Conservation (phyloP, 306 rosid genomes). For the Pterocarpus santalinus region DNA sequence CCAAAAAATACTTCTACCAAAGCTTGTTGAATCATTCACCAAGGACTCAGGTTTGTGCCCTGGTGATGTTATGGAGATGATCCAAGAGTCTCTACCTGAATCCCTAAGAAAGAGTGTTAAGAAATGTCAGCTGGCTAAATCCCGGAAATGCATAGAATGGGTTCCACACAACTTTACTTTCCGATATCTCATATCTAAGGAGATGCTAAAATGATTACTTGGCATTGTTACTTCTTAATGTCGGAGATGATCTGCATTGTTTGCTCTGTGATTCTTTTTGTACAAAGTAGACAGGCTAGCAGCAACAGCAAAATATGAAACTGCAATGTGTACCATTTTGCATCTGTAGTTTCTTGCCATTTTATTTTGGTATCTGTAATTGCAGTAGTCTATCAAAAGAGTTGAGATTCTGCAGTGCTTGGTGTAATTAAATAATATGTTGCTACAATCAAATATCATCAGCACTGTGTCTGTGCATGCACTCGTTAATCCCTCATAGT, state of each 20-base stretch:
- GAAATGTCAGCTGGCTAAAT: conserved; percentile 62
- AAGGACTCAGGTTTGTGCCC: conserved; percentile 77
- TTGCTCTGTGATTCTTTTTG: conserved; percentile 53
- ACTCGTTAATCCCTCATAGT: conserved; percentile 3
- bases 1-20: conserved; percentile 77
- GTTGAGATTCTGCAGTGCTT: conserved; percentile 33
- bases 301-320: conserved; percentile 19
- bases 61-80: conserved; percentile 72
- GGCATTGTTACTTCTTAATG: conserved; percentile 29
- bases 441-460: conserved; percentile 8
- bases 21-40: conserved; percentile 76
- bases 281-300: conserved; percentile 62
- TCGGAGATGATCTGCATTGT: conserved; percentile 36
- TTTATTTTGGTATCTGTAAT: conserved; percentile 1
- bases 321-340: conserved; percentile 46
- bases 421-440: conserved; percentile 55
- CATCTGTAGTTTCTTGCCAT: conserved; percentile 8
- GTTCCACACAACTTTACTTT: conserved; percentile 80
- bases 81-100: conserved; percentile 76
- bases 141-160: conserved; percentile 83
- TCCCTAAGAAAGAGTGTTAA: conserved; percentile 74
- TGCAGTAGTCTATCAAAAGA: conserved; percentile 28
- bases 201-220: conserved; percentile 67
- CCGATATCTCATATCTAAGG: conserved; percentile 89
- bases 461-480: not conserved